Conservation (phyloP, 371 early-diverging fungal genomes). For the Apophysomyces elegans region DNA sequence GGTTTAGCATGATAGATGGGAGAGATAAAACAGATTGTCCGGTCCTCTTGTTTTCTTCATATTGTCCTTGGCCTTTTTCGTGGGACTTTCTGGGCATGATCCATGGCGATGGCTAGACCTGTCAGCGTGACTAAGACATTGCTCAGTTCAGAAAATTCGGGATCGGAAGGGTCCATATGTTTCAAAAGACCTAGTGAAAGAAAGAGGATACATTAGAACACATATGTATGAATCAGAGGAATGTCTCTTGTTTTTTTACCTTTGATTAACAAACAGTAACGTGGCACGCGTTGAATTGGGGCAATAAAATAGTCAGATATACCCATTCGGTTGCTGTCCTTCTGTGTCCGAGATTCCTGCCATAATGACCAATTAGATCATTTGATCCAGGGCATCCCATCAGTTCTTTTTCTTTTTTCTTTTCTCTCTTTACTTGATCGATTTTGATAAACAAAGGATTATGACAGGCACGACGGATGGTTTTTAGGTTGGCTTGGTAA, state of each 20-base stretch:
- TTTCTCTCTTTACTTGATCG: conserved; percentile 36
- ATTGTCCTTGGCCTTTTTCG: conserved; percentile 10
- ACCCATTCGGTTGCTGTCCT: conserved; percentile 49
- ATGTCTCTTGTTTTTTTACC: conserved; percentile 22
- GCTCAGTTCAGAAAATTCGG: conserved; percentile 27
- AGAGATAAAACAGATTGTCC: conserved; percentile 8
- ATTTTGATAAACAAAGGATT: conserved; percentile 47
- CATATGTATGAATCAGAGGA: neutral
- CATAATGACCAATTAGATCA: neutral
- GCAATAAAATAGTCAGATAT: conserved; percentile 52
- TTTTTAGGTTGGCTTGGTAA: conserved; percentile 42
- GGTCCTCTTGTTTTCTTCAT: neutral
- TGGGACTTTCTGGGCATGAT: conserved; percentile 30
- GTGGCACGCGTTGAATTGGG: conserved; percentile 50
- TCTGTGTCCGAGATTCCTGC: conserved; percentile 40
- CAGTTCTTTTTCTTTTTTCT: neutral
- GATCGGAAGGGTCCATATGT: conserved; percentile 32
- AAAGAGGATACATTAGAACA: neutral
- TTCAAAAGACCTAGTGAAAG: conserved; percentile 37
- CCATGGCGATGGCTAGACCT: conserved; percentile 44
- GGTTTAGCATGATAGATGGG: neutral
- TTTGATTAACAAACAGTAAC: conserved; percentile 50
- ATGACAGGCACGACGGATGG: conserved; percentile 42
- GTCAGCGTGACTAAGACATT: conserved; percentile 35
- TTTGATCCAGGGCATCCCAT: too few species aligned